These are phyloP conservation scores for Colletotrichum cordylinicola DNA, from an alignment of 2,329 filamentous ascomycete species.

Conservation along the genomic window DNA sequence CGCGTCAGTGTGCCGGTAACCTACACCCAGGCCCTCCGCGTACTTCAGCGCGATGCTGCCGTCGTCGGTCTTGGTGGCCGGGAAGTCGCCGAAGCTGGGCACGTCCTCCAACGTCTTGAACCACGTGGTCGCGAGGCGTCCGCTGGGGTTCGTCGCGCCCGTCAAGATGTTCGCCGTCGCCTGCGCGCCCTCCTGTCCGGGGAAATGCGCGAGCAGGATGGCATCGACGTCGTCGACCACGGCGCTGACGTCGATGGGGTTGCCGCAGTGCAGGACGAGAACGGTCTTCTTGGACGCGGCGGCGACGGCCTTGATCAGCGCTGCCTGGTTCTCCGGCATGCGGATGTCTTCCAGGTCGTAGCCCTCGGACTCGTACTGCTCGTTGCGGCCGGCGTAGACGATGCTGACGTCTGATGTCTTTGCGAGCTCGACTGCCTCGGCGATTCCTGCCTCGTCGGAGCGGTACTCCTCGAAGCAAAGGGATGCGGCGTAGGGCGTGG, in stretches of 20 bases:
- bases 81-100: conserved; percentile 19
- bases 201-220: conserved; percentile 17
- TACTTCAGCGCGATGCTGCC: background rate
- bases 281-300: conserved; percentile 1
- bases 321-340: conserved; percentile 17
- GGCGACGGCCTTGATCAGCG: conserved; percentile 18
- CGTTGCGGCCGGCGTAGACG: conserved; percentile 19
- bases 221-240: conserved; percentile 17
- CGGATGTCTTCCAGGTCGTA: conserved; percentile 18
- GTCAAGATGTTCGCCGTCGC: conserved; percentile 17
- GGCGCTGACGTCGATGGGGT: conserved; percentile 16
- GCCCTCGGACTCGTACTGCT: conserved; percentile 22
- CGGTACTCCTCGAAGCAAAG: conserved; percentile 15
- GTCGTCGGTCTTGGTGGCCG: conserved; percentile 3
- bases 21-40: conserved; percentile 2
- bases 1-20: conserved; percentile 10
- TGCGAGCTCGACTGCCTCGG: conserved; percentile 6
- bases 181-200: conserved; percentile 18
- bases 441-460: conserved; percentile 10
- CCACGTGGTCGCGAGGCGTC: conserved; percentile 19
- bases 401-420: conserved; percentile 12
- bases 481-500: conserved; percentile 13
- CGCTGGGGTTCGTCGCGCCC: conserved; percentile 17
- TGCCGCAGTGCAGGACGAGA: conserved; percentile 13
- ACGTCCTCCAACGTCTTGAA: conserved; percentile 16